These are phyloP conservation scores for Saturnispora mendoncae DNA, from an alignment of 805 yeast species.

Conservation along the genomic window DNA sequence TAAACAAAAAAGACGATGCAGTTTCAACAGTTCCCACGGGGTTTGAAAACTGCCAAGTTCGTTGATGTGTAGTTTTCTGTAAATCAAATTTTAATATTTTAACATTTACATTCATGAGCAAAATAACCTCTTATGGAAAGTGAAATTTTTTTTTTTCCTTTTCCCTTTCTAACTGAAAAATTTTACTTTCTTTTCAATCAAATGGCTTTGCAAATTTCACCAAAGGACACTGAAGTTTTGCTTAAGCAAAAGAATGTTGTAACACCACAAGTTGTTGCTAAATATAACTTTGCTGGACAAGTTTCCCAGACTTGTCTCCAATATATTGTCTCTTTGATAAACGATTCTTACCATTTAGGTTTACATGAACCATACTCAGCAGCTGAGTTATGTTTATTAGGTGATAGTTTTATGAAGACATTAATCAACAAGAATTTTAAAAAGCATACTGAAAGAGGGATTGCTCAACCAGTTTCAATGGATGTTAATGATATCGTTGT, in stretches of 20 bases:
- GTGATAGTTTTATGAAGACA: slow-evolving; percentile 64
- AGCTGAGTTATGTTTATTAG: slow-evolving; percentile 70
- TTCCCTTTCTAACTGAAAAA: slow-evolving; percentile 2
- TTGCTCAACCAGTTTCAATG: slow-evolving; percentile 83
- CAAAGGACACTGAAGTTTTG: slow-evolving; percentile 63
- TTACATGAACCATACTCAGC: slow-evolving; percentile 40
- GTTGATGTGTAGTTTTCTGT: neutral
- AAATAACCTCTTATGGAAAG: neutral
- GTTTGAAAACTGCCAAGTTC: neutral
- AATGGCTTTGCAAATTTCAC: slow-evolving; percentile 71
- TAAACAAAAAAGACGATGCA: neutral
- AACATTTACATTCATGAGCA: neutral
- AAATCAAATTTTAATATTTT: neutral
- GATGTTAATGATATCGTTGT: slow-evolving; percentile 70
- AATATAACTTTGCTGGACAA: slow-evolving; percentile 85
- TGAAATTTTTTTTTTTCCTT: slow-evolving; percentile 4
- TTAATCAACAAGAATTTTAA: slow-evolving; percentile 54
- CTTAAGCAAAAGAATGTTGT: slow-evolving; percentile 66
- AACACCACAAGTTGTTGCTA: slow-evolving; percentile 54
- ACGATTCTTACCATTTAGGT: slow-evolving; percentile 60
- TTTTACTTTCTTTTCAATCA: neutral
- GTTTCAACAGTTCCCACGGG: neutral
- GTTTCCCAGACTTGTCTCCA: slow-evolving; percentile 74
- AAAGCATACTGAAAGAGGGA: slow-evolving; percentile 77
- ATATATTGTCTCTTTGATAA: slow-evolving; percentile 57